Conservation (phyloP, 208 protist species). For the Lotmaria passim region DNA sequence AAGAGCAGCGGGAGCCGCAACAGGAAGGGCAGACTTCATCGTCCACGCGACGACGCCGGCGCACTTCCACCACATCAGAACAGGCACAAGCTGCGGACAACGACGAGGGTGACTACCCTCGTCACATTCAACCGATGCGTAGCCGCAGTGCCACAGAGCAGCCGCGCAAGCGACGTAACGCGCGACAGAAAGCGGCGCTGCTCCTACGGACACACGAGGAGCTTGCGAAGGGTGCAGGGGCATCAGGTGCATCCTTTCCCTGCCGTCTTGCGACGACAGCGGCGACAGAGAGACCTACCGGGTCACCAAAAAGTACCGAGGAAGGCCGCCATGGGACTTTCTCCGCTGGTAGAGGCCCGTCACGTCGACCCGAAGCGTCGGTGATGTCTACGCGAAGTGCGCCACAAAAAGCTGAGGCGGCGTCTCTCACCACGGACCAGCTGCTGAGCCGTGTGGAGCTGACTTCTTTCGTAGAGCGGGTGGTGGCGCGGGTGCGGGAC, state of each 20-base stretch:
- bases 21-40: slow-evolving; percentile 7
- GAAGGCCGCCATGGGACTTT: not conserved
- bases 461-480: slow-evolving; percentile 19
- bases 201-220: slow-evolving; percentile 15
- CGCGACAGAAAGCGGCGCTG: slow-evolving; percentile 18
- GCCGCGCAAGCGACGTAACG: slow-evolving; percentile 9
- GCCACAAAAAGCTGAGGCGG: not conserved
- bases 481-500: slow-evolving; percentile 23
- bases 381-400: too few relatives aligned
- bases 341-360: not conserved
- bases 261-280: not conserved
- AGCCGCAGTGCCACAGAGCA: slow-evolving; percentile 22
- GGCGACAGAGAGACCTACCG: not conserved
- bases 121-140: slow-evolving; percentile 28
- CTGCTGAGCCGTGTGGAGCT: slow-evolving; percentile 23
- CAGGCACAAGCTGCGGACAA: too few relatives aligned
- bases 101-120: too few relatives aligned
- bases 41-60: not conserved
- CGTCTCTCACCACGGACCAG: slow-evolving; percentile 21
- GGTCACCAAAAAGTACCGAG: not conserved
- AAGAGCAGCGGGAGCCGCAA: too few relatives aligned
- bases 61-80: too few relatives aligned
- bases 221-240: not conserved
- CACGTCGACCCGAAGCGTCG: not conserved
- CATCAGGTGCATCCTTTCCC: not conserved